phyloP scores from a whole-genome alignment of 768 basidiomycete species.

The Lactarius indigo region DNA sequence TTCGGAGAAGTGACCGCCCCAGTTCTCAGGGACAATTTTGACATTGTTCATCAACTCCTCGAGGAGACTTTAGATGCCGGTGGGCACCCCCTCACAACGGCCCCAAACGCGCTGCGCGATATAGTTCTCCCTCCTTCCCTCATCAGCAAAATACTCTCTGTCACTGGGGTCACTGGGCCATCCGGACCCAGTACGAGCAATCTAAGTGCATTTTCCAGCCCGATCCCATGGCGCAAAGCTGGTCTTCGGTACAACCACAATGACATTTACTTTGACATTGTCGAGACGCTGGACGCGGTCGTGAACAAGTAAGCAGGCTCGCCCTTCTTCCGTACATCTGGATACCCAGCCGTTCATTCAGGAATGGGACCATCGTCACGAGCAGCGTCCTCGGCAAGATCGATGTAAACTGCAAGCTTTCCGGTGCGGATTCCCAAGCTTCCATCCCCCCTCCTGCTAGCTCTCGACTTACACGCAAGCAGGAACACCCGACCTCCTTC shows the following conservation, averaged over 20 bases:
- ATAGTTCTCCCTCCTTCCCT: conserved; percentile 92
- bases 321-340: not conserved
- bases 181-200: conserved; percentile 29
- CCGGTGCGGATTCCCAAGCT: conserved; percentile 46
- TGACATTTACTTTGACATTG: conserved; percentile 90
- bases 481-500: conserved; percentile 90
- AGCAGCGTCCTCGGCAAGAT: conserved; percentile 74
- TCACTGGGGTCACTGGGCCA: conserved; percentile 44
- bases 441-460: not conserved
- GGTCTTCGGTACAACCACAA: conserved; percentile 82
- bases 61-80: conserved; percentile 95
- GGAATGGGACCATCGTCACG: conserved; percentile 63
- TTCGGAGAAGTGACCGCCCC: conserved; percentile 80
- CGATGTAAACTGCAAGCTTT: conserved; percentile 71
- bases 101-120: conserved; percentile 83
- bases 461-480: not conserved
- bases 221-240: conserved; percentile 90
- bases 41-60: conserved; percentile 92
- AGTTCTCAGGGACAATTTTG: conserved; percentile 87
- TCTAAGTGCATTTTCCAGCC: conserved; percentile 67
- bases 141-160: conserved; percentile 48
- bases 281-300: conserved; percentile 75
- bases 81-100: conserved; percentile 89
- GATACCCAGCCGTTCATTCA: conserved; percentile 30
- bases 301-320: conserved; percentile 62